phyloP scores from a whole-genome alignment of 176 grass and related monocot genomes.

The Phoenix roebelenii region DNA sequence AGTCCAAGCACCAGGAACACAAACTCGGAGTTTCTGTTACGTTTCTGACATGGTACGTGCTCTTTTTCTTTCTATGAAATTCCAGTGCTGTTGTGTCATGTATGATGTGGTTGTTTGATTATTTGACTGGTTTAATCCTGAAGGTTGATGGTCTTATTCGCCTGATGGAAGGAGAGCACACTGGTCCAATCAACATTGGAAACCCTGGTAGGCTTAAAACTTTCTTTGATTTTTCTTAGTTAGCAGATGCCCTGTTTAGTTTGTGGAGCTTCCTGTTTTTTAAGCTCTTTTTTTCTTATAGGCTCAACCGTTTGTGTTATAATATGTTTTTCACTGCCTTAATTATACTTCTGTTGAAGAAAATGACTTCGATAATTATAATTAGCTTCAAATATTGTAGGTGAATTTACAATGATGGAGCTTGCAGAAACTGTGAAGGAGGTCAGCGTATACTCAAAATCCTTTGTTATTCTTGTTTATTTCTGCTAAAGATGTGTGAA shows the following conservation, averaged over 20 bases:
- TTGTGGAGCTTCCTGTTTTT: no score
- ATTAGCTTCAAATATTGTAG: not conserved
- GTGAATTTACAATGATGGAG: constrained; percentile 22
- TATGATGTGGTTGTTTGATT: not conserved
- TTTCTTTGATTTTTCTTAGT: no score
- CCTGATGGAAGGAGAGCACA: constrained; percentile 7
- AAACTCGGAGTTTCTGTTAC: constrained; percentile 98
- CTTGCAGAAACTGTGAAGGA: constrained; percentile 15
- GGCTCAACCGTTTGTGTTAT: no score
- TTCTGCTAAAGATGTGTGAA: no score
- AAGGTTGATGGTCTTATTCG: constrained; percentile 95
- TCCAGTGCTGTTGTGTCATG: constrained; percentile 2
- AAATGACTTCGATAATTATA: no score
- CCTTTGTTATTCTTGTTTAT: no score
- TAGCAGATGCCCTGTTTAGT: no score
- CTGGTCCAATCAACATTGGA: constrained; percentile 13
- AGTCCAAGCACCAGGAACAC: constrained; percentile 96
- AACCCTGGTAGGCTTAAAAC: constrained; percentile 2
- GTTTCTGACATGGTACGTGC: constrained; percentile 84
- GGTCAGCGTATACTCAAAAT: not conserved
- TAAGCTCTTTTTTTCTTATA: no score
- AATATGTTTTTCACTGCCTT: no score
- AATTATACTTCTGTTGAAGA: no score
- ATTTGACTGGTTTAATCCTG: constrained; percentile 10
- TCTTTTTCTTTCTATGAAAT: not conserved